Evolutionary conservation across 305 asterid species (phyloP).

Genomic region (Stenogyne calaminthoides): DNA sequence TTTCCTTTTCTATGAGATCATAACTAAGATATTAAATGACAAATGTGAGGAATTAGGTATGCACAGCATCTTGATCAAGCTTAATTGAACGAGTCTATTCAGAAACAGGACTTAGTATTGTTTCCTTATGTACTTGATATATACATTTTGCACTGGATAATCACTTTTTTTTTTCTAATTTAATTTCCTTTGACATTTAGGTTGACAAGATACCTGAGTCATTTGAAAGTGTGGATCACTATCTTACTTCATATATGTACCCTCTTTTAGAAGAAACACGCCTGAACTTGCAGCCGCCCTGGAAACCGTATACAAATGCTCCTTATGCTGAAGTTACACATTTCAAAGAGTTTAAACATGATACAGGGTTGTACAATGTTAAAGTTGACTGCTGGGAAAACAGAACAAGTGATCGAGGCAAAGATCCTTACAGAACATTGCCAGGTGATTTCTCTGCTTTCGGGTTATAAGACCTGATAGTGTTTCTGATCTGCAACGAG

Average conservation of each 20-base stretch:
- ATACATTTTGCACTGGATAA: not conserved
- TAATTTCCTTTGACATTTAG: constrained; percentile 28
- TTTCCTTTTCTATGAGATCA: not conserved
- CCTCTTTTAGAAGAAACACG: constrained; percentile 72
- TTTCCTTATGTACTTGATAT: too few species aligned
- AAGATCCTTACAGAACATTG: constrained; percentile 55
- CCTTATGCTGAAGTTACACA: constrained; percentile 48
- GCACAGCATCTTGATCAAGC: not conserved
- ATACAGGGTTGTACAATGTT: constrained; percentile 22
- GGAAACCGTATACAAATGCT: constrained; percentile 39
- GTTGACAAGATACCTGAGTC: constrained; percentile 47
- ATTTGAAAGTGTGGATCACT: constrained; percentile 37
- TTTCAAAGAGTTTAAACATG: not conserved
- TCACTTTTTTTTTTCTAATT: not conserved
- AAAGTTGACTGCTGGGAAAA: constrained; percentile 50
- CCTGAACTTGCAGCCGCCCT: constrained; percentile 43
- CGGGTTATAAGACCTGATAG: constrained; percentile 52
- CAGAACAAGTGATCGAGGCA: constrained; percentile 34
- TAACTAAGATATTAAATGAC: too few species aligned
- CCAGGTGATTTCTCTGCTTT: constrained; percentile 60
- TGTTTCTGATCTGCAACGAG: constrained; percentile 38
- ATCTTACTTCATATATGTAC: constrained; percentile 41
- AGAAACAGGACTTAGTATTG: too few species aligned
- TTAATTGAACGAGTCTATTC: too few species aligned
- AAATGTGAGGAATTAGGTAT: too few species aligned